Evolutionary conservation across 352 stramenopile genomes (phyloP).

Genomic region (Bremia lactucae): DNA sequence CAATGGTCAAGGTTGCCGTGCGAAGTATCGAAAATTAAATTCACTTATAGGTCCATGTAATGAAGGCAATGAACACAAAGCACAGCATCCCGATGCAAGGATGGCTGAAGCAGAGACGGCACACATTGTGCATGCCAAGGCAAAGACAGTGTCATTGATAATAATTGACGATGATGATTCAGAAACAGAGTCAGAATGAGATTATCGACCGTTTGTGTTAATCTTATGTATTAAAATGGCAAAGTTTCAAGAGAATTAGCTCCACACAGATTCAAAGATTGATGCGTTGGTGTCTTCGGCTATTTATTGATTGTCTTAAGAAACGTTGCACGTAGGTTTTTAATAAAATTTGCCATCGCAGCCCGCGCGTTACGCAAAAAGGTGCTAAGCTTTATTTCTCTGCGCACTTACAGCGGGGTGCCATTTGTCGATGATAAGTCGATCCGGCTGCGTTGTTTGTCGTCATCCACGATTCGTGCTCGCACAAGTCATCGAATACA

Average conservation of each 20-base stretch:
- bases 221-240: too few relatives aligned
- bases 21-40: constrained; percentile 4
- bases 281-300: constrained; percentile 28
- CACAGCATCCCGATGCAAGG: not conserved
- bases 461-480: constrained; percentile 96
- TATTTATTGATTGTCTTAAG: constrained; percentile 58
- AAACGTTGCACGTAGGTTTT: too few relatives aligned
- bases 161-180: constrained; percentile 25
- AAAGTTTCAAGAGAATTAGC: constrained; percentile 9
- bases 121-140: constrained; percentile 5
- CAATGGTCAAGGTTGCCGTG: constrained; percentile 5
- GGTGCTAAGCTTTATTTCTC: constrained; percentile 86
- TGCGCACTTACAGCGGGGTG: constrained; percentile 85
- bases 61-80: constrained; percentile 11
- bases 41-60: too few relatives aligned
- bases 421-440: constrained; percentile 91
- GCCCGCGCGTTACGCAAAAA: constrained; percentile 55
- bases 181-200: constrained; percentile 22
- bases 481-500: constrained; percentile 97
- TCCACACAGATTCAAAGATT: constrained; percentile 35
- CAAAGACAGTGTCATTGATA: constrained; percentile 6
- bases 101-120: not conserved
- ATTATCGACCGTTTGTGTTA: not conserved
- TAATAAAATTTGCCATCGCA: constrained; percentile 56
- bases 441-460: constrained; percentile 72